These are phyloP conservation scores for Knoxdaviesia capensis DNA, from an alignment of 2,329 filamentous ascomycete species.

Conservation along the genomic window DNA sequence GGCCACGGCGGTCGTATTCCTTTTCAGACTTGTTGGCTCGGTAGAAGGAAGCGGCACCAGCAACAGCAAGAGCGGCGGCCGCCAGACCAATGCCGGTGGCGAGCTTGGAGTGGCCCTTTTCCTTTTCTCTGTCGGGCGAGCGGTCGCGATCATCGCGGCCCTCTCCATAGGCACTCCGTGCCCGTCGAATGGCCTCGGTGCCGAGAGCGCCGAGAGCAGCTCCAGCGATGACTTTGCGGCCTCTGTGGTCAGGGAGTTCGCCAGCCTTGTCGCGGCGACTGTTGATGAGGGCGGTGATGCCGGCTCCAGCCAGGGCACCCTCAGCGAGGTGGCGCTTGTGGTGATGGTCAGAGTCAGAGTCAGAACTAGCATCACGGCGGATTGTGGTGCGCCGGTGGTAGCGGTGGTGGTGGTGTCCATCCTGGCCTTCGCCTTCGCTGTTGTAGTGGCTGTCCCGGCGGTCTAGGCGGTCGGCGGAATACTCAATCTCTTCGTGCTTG, in stretches of 20 bases:
- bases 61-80: slow-evolving; percentile 41
- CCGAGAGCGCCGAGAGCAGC: slow-evolving; percentile 42
- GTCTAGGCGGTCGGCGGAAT: slow-evolving; percentile 12
- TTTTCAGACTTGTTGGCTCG: slow-evolving; percentile 38
- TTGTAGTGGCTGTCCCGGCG: slow-evolving; percentile 17
- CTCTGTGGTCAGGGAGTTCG: slow-evolving; percentile 28
- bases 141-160: slow-evolving; percentile 23
- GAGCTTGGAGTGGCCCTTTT: slow-evolving; percentile 23
- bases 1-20: slow-evolving; percentile 26
- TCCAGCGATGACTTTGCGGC: slow-evolving; percentile 38
- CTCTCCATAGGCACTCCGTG: slow-evolving; percentile 35
- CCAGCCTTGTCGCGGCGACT: slow-evolving; percentile 31
- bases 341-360: slow-evolving; percentile 15
- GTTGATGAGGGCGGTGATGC: slow-evolving; percentile 35
- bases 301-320: slow-evolving; percentile 43
- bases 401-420: slow-evolving; percentile 22
- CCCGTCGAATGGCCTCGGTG: slow-evolving; percentile 38
- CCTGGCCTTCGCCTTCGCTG: slow-evolving; percentile 16
- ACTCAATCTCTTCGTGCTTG: slow-evolving; percentile 11
- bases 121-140: slow-evolving; percentile 14
- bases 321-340: slow-evolving; percentile 41
- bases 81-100: slow-evolving; percentile 43
- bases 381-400: slow-evolving; percentile 21
- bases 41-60: slow-evolving; percentile 44
- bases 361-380: slow-evolving; percentile 23